phyloP scores from a whole-genome alignment of 1,139 yeast species.

The Scheffersomyces segobiensis region DNA sequence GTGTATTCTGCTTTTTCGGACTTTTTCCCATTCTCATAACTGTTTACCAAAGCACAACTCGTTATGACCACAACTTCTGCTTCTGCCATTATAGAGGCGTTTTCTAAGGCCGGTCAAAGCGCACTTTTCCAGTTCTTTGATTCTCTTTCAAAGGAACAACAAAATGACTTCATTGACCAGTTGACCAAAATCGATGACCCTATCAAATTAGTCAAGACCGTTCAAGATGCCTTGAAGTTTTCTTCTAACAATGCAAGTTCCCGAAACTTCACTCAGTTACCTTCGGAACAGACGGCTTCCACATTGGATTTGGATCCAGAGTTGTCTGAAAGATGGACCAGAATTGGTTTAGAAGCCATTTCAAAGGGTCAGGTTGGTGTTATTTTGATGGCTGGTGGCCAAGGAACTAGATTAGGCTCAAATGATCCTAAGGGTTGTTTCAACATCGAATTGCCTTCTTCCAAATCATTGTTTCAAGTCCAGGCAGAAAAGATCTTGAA shows the following conservation, averaged over 20 bases:
- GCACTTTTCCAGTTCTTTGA: slow-evolving; percentile 46
- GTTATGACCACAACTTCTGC: slow-evolving; percentile 13
- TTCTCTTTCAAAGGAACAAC: slow-evolving; percentile 29
- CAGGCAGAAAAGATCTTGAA: slow-evolving; percentile 84
- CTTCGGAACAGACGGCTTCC: slow-evolving; percentile 49
- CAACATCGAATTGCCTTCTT: slow-evolving; percentile 81
- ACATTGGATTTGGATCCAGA: slow-evolving; percentile 39
- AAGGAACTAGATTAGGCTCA: slow-evolving; percentile 93
- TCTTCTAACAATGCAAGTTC: slow-evolving; percentile 35
- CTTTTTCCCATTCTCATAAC: neutral
- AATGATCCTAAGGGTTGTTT: slow-evolving; percentile 91
- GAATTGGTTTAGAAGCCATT: slow-evolving; percentile 69
- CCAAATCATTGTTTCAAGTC: slow-evolving; percentile 81
- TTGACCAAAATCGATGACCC: slow-evolving; percentile 46
- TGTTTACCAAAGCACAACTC: neutral
- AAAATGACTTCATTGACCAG: slow-evolving; percentile 34
- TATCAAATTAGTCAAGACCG: slow-evolving; percentile 40
- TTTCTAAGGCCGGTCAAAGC: slow-evolving; percentile 51
- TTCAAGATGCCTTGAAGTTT: slow-evolving; percentile 45
- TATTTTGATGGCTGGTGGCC: slow-evolving; percentile 95
- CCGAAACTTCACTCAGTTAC: slow-evolving; percentile 52
- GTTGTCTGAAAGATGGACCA: slow-evolving; percentile 47
- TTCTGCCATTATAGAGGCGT: slow-evolving; percentile 34
- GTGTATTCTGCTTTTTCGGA: too few relatives aligned
- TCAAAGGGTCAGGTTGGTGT: slow-evolving; percentile 78